A percentile compares a stretch with the other conserved stretches of the same genome.
phyloP scores from a whole-genome alignment of 2,329 filamentous ascomycete genomes.

The Sclerotinia minor region DNA sequence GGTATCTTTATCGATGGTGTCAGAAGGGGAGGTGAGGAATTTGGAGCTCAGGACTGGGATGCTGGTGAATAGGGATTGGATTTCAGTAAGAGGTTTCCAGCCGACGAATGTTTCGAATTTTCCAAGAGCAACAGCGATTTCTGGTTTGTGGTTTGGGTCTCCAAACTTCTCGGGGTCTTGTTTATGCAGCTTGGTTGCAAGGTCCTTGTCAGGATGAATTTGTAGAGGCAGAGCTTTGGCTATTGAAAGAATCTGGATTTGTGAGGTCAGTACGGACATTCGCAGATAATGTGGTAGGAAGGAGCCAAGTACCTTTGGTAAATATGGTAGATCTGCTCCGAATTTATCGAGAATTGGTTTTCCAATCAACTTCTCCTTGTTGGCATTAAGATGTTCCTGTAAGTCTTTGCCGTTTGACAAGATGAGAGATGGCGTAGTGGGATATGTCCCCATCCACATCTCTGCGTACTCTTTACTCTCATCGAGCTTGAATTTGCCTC shows the following conservation, averaged over 20 bases:
- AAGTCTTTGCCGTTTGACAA: conserved; percentile 63
- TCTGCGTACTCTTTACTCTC: conserved; percentile 64
- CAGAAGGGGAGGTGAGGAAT: conserved; percentile 34
- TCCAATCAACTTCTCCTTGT: conserved; percentile 64
- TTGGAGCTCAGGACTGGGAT: conserved; percentile 33
- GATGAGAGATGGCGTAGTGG: conserved; percentile 65
- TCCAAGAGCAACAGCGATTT: conserved; percentile 71
- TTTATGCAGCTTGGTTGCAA: conserved; percentile 63
- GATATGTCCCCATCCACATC: conserved; percentile 61
- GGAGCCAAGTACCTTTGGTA: conserved; percentile 59
- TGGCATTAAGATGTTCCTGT: conserved; percentile 60
- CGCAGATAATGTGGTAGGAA: not conserved
- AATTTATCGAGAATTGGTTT: conserved; percentile 60
- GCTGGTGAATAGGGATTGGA: conserved; percentile 55
- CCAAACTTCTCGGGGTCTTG: conserved; percentile 65
- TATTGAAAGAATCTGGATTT: conserved; percentile 64
- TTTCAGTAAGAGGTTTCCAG: conserved; percentile 65
- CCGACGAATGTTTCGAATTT: conserved; percentile 76
- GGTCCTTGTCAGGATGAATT: conserved; percentile 69
- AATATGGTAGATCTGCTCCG: conserved; percentile 66
- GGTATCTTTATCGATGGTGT: conserved; percentile 55
- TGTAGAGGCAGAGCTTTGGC: conserved; percentile 73
- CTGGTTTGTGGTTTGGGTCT: conserved; percentile 73
- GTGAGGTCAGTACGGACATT: conserved; percentile 16
- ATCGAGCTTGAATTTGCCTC: conserved; percentile 62